Conservation (phyloP, 768 basidiomycete genomes). For the Pulveroboletus frians region DNA sequence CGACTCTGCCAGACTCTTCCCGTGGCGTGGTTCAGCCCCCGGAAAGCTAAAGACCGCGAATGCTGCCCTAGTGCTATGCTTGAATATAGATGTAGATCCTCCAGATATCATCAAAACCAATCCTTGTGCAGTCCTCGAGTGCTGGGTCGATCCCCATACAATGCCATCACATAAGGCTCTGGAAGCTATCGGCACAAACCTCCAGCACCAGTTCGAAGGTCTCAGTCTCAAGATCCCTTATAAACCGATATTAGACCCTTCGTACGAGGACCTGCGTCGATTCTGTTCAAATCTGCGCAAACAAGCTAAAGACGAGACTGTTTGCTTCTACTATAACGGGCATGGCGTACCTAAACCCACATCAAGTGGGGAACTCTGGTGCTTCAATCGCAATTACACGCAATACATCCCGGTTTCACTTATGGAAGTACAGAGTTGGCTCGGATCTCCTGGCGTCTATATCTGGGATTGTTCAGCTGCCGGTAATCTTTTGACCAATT, state of each 20-base stretch:
- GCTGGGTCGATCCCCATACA: constrained; percentile 95
- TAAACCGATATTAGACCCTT: constrained; percentile 93
- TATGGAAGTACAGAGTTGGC: constrained; percentile 88
- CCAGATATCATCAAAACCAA: constrained; percentile 97
- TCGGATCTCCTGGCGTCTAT: constrained; percentile 92
- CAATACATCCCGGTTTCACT: constrained; percentile 98
- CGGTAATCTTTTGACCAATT: constrained; percentile 87
- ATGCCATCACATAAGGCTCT: constrained; percentile 91
- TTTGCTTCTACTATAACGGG: constrained; percentile 96
- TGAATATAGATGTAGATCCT: constrained; percentile 97
- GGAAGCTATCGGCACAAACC: constrained; percentile 87
- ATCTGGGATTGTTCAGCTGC: constrained; percentile 99
- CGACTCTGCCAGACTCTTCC: constrained; percentile 58
- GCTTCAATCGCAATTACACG: constrained; percentile 95
- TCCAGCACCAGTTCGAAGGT: constrained; percentile 94
- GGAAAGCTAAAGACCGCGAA: constrained; percentile 89
- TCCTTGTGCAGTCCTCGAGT: constrained; percentile 91
- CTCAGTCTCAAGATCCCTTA: constrained; percentile 91
- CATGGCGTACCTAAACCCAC: constrained; percentile 98
- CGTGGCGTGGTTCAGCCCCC: constrained; percentile 77
- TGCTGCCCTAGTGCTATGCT: constrained; percentile 83
- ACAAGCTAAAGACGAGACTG: constrained; percentile 88
- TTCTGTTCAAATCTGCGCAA: constrained; percentile 81
- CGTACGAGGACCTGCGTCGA: constrained; percentile 86
- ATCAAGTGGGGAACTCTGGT: constrained; percentile 94